These are phyloP conservation scores for Aspergillus proliferans DNA, from an alignment of 2,329 filamentous ascomycete genomes.

Conservation along the genomic window DNA sequence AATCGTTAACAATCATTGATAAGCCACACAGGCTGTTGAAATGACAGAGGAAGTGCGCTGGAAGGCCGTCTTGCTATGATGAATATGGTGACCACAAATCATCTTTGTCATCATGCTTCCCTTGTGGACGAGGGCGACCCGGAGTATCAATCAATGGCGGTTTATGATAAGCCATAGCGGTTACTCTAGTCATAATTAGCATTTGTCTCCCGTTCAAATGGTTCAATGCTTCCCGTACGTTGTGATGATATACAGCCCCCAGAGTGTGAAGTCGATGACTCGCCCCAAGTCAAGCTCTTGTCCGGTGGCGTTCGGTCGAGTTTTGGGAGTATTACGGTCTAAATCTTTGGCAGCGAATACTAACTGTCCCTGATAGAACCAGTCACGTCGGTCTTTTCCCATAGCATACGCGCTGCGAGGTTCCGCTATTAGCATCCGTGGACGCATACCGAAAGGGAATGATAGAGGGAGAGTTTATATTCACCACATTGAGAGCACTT, in stretches of 20 bases:
- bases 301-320: neutral
- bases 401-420: conserved; percentile 13
- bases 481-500: conserved; percentile 16
- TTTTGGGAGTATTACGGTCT: neutral
- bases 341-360: conserved; percentile 4
- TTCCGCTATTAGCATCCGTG: neutral
- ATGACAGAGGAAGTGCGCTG: conserved; percentile 6
- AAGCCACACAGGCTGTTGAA: conserved; percentile 2
- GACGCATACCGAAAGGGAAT: neutral
- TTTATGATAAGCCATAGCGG: conserved; percentile 5
- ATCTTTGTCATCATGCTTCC: neutral
- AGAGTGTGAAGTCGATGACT: neutral
- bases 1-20: conserved; percentile 1
- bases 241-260: conserved; percentile 7
- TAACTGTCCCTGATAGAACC: conserved; percentile 22
- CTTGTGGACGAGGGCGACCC: neutral
- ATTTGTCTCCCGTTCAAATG: neutral
- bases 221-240: conserved; percentile 1
- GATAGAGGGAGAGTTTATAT: neutral
- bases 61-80: neutral
- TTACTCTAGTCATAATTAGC: neutral
- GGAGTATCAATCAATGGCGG: conserved; percentile 5
- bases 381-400: conserved; percentile 19
- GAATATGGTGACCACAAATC: conserved; percentile 10
- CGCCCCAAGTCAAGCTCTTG: neutral